Conservation (phyloP, 345 rosid genomes). For the Citrus maxima region DNA sequence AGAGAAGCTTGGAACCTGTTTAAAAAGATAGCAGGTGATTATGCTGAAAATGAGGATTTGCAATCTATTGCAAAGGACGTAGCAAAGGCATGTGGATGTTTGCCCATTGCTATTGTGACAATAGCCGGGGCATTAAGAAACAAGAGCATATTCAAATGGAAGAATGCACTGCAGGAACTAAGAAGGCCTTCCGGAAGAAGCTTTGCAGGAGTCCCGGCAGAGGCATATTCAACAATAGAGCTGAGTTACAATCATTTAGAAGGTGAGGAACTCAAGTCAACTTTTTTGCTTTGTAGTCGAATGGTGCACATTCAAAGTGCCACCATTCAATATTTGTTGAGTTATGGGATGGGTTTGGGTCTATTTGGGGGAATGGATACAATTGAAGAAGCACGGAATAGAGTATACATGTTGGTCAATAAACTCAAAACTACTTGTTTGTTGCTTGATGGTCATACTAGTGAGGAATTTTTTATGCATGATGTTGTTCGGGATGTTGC, state of each 20-base stretch:
- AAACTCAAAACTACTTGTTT: not conserved
- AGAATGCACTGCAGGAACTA: slow-evolving; percentile 14
- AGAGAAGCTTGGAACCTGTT: slow-evolving; percentile 32
- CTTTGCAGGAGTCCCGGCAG: not conserved
- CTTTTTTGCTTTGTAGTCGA: slow-evolving; percentile 29
- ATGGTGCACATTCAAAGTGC: not conserved
- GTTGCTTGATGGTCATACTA: not conserved
- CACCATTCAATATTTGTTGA: slow-evolving; percentile 5
- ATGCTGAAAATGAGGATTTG: not conserved
- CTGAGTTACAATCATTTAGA: slow-evolving; percentile 22
- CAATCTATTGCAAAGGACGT: slow-evolving; percentile 10
- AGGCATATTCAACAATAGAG: slow-evolving; percentile 11
- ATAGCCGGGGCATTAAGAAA: slow-evolving; percentile 19
- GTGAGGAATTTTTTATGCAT: not conserved
- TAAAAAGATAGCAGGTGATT: slow-evolving; percentile 12
- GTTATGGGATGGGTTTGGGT: slow-evolving; percentile 26
- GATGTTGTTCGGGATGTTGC: slow-evolving; percentile 13
- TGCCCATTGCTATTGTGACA: slow-evolving; percentile 25
- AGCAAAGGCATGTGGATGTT: slow-evolving; percentile 20
- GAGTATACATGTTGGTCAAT: not conserved
- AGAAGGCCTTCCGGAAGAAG: not conserved
- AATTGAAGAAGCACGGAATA: not conserved
- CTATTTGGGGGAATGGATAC: not conserved
- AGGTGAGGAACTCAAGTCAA: slow-evolving; percentile 19
- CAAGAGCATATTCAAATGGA: slow-evolving; percentile 11